These are phyloP conservation scores for Daldinia caldariorum DNA, from an alignment of 495 filamentous ascomycete species.

Conservation along the genomic window DNA sequence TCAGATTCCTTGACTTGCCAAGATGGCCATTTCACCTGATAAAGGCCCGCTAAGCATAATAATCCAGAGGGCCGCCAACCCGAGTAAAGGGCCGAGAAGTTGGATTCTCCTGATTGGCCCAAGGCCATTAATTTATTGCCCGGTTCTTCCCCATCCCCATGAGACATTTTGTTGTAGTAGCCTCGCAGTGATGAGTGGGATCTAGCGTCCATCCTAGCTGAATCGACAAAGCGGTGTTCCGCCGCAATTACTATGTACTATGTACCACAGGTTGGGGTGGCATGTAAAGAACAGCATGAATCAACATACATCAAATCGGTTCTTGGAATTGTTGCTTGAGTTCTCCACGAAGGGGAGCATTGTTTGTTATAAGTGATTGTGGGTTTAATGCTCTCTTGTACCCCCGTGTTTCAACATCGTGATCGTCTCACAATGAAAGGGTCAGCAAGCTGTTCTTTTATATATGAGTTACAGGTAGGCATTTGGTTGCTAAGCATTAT, in stretches of 20 bases:
- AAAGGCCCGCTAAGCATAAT: constrained; percentile 29
- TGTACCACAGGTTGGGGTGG: not conserved
- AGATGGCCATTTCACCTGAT: constrained; percentile 25
- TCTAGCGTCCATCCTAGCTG: constrained; percentile 15
- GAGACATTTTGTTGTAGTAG: constrained; percentile 40
- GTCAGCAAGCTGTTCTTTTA: not conserved
- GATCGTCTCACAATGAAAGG: constrained; percentile 28
- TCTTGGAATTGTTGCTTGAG: not conserved
- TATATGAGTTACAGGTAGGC: not conserved
- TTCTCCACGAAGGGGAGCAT: not conserved
- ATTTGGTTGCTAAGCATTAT: not conserved
- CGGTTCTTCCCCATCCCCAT: no score
- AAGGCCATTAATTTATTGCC: constrained; percentile 33
- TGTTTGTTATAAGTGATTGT: not conserved
- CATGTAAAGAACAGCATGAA: not conserved
- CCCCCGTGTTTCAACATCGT: constrained; percentile 29
- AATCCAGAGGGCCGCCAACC: constrained; percentile 38
- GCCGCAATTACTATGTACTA: constrained; percentile 4
- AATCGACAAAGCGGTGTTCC: constrained; percentile 6
- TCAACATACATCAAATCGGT: not conserved
- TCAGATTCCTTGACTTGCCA: constrained; percentile 25
- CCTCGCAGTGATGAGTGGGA: constrained; percentile 29
- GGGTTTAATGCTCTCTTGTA: constrained; percentile 13
- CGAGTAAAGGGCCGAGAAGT: constrained; percentile 41
- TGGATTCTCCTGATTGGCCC: constrained; percentile 19